A percentile compares a stretch with the other conserved stretches of the same genome.
These are phyloP conservation scores for Hylodesmum podocarpum DNA, from an alignment of 306 rosid species.

Conservation along the genomic window DNA sequence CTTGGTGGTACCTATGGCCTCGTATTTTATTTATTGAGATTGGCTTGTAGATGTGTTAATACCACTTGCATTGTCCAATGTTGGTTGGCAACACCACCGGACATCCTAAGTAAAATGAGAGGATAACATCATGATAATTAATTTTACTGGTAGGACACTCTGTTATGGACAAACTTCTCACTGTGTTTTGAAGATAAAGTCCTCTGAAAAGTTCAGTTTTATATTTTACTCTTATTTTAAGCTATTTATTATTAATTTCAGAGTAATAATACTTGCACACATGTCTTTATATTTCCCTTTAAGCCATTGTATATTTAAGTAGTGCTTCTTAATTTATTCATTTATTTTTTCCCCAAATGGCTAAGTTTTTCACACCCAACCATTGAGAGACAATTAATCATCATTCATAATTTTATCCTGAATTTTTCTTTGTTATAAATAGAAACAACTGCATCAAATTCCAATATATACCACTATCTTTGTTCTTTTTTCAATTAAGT, in stretches of 20 bases:
- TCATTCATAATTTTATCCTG: constrained; percentile 12
- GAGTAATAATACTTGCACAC: not conserved
- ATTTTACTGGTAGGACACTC: constrained; percentile 20
- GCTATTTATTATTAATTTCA: constrained; percentile 19
- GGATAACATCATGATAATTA: not conserved
- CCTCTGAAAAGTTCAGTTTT: not conserved
- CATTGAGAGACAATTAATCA: not conserved
- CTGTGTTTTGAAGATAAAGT: constrained; percentile 12
- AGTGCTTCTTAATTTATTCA: constrained; percentile 4
- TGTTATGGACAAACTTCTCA: constrained; percentile 23
- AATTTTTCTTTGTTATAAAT: constrained; percentile 11
- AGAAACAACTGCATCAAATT: not conserved
- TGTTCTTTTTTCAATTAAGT: not conserved
- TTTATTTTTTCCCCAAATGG: not conserved
- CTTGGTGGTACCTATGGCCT: constrained; percentile 24
- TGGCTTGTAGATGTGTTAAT: constrained; percentile 4
- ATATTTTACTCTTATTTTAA: not conserved
- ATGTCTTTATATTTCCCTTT: not conserved
- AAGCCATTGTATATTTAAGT: not conserved
- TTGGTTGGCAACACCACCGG: not conserved
- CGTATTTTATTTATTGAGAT: constrained; percentile 11
- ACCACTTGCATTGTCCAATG: not conserved
- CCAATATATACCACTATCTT: not conserved
- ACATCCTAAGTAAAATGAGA: constrained; percentile 11
- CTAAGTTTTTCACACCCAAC: not conserved